Base-by-base conservation (phyloP, 225 moss, liverwort and hornwort genomes). In the Bryoerythrophyllum caledonicum region DNA sequence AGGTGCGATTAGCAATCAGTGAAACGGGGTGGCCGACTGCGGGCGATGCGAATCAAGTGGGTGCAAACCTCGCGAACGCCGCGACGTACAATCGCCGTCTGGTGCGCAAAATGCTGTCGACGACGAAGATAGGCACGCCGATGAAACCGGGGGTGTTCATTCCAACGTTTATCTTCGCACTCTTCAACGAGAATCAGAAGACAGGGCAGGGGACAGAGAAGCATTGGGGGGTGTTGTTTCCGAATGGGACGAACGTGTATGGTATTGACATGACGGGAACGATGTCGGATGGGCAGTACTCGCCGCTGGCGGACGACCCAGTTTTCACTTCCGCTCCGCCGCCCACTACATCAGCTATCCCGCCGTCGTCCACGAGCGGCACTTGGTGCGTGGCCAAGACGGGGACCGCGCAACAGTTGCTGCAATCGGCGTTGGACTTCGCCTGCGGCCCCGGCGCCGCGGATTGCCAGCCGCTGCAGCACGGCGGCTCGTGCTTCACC, bases 21-120 rank as follows among this genome's bases (percentile, higher is more conserved):
- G 96, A 96, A 72, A 96, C 96, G 0, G 96, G 96, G 17, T 96
- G 96, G 96, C 92, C 96, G 0, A 86, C 90, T 1, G 83, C 76
- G 0, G 96, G 96, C 6, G 96, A 89, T 19, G 27, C 64, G 0
- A 88, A 78, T 7, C 92, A 96, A 69, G 73, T 88, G 1, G 96
- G 94, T 10, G 85, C 87, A 2, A 86, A 78, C 26, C 41, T 88
- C 12, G 38, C 6, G 0, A 83, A 95, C 30, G 92, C 94, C 23
- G 91, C 84, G 4, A 76, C 70, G 0, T 95, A 88, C 4, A 95
- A 95, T 48, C 80, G 87, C 0, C 86, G 89, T 6, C 86, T 95
- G 7, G 91, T 95, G 0, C 83, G 85, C 61, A 86, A 85, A 52
- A 78, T 90, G n/a, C n/a, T n/a, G n/a, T n/a, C n/a, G n/a, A n/a